Evolutionary conservation across 257 asterid genomes (phyloP).

Genomic region (Dorcoceras hygrometricum): DNA sequence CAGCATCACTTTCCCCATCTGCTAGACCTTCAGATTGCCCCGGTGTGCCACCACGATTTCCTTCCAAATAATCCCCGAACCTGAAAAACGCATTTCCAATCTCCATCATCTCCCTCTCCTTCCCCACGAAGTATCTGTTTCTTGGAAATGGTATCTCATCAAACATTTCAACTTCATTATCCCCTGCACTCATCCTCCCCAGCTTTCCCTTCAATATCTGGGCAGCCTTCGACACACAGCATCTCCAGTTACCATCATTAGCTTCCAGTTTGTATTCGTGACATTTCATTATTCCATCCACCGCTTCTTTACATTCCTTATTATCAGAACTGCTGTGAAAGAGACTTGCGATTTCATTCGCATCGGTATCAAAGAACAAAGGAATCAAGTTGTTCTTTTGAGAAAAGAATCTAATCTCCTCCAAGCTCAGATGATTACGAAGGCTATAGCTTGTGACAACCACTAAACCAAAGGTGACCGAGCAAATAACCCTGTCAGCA

Average conservation of each 20-base stretch:
- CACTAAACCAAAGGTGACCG: slow-evolving; percentile 66
- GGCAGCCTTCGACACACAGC: slow-evolving; percentile 55
- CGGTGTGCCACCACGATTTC: slow-evolving; percentile 32
- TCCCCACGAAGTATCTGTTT: slow-evolving; percentile 60
- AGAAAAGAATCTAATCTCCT: slow-evolving; percentile 75
- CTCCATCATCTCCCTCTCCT: slow-evolving; percentile 65
- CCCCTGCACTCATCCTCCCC: slow-evolving; percentile 73
- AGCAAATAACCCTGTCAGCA: slow-evolving; percentile 83
- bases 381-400: slow-evolving; percentile 89
- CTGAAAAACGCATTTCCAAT: slow-evolving; percentile 71
- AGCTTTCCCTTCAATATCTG: slow-evolving; percentile 59
- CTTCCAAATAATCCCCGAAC: slow-evolving; percentile 39
- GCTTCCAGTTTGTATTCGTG: slow-evolving; percentile 67
- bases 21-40: slow-evolving; percentile 54
- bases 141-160: slow-evolving; percentile 73
- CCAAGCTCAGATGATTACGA: slow-evolving; percentile 54
- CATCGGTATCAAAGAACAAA: slow-evolving; percentile 61
- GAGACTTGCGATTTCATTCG: slow-evolving; percentile 34
- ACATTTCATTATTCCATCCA: slow-evolving; percentile 58
- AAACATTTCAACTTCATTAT: slow-evolving; percentile 38
- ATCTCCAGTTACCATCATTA: slow-evolving; percentile 67
- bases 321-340: slow-evolving; percentile 39
- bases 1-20: slow-evolving; percentile 53
- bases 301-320: slow-evolving; percentile 65
- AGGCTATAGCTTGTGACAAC: slow-evolving; percentile 57